These are phyloP conservation scores for Grosmannia clavigera DNA, from an alignment of 2,329 filamentous ascomycete genomes.

Conservation along the genomic window DNA sequence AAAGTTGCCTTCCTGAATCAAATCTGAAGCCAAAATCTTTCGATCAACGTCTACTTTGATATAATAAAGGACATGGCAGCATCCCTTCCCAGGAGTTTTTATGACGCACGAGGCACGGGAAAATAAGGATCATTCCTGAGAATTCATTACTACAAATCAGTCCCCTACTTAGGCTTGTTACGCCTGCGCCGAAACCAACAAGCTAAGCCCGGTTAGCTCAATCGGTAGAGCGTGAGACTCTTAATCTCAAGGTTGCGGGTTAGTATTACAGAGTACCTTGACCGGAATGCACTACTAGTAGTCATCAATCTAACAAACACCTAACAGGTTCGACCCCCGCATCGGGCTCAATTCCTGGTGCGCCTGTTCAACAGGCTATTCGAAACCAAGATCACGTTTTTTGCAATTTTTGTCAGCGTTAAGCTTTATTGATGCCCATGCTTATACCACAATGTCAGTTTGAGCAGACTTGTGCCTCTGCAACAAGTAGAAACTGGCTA, in stretches of 20 bases:
- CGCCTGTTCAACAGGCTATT: slow-evolving; percentile 9
- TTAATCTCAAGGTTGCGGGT: slow-evolving; percentile 29
- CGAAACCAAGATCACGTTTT: slow-evolving; percentile 2
- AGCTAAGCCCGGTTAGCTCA: slow-evolving; percentile 45
- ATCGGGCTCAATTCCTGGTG: slow-evolving; percentile 31
- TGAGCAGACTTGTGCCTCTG: no score
- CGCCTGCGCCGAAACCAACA: not conserved
- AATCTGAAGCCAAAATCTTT: no score
- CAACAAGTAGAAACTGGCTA: no score
- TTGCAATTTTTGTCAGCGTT: not conserved
- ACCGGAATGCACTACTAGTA: not conserved
- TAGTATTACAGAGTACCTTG: not conserved
- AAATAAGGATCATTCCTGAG: no score
- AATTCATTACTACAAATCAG: no score
- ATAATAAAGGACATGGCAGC: no score
- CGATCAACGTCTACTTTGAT: no score
- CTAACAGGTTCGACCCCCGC: slow-evolving; percentile 29
- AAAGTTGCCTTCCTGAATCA: no score
- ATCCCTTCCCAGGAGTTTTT: no score
- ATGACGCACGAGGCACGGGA: no score
- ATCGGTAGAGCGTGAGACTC: slow-evolving; percentile 65
- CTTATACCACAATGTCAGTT: no score
- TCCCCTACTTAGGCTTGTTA: not conserved
- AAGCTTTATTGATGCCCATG: no score
- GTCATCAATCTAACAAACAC: not conserved